A percentile compares a stretch with the other conserved stretches of the same genome.
Conservation (phyloP, 2,329 filamentous ascomycete genomes). For the Verticillium dahliae region DNA sequence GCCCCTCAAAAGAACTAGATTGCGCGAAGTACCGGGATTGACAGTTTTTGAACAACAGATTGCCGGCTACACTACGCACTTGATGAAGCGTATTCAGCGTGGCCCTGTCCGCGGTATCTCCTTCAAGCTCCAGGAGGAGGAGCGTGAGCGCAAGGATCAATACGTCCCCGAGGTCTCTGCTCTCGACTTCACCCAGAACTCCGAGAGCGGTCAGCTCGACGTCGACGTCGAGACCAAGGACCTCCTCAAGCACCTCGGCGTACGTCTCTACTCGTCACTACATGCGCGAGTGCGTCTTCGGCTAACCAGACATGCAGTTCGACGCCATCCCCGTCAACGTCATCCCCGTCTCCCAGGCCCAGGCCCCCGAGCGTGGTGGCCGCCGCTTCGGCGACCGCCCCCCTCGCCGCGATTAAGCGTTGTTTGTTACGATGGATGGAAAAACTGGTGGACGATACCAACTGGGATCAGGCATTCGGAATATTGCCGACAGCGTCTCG, state of each 20-base stretch:
- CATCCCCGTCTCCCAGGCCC: slow-evolving; percentile 81
- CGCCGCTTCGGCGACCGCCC: slow-evolving; percentile 69
- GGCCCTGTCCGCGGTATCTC: slow-evolving; percentile 99
- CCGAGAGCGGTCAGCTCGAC: slow-evolving; percentile 88
- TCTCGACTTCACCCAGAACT: slow-evolving; percentile 94
- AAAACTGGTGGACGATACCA: slow-evolving; percentile 10
- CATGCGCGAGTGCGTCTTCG: neutral
- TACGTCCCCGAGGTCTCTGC: slow-evolving; percentile 99
- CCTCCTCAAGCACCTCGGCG: slow-evolving; percentile 95
- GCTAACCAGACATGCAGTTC: slow-evolving; percentile 54
- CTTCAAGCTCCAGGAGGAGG: slow-evolving; percentile 99
- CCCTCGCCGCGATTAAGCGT: slow-evolving; percentile 36
- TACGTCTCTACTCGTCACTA: slow-evolving; percentile 48
- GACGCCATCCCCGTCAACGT: slow-evolving; percentile 97
- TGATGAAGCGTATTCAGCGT: slow-evolving; percentile 99
- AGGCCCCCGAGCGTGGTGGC: slow-evolving; percentile 70
- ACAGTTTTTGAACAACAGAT: slow-evolving; percentile 48
- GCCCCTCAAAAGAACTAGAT: neutral
- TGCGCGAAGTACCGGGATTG: neutral
- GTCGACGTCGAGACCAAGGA: slow-evolving; percentile 98
- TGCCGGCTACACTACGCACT: slow-evolving; percentile 95
- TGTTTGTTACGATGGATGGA: neutral
- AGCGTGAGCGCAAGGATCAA: slow-evolving; percentile 99
- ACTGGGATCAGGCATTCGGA: slow-evolving; percentile 35
- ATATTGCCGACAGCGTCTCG: slow-evolving; percentile 46